phyloP scores from a whole-genome alignment of 108 stramenopile species.

The Cyclostephanos tholiformis region DNA sequence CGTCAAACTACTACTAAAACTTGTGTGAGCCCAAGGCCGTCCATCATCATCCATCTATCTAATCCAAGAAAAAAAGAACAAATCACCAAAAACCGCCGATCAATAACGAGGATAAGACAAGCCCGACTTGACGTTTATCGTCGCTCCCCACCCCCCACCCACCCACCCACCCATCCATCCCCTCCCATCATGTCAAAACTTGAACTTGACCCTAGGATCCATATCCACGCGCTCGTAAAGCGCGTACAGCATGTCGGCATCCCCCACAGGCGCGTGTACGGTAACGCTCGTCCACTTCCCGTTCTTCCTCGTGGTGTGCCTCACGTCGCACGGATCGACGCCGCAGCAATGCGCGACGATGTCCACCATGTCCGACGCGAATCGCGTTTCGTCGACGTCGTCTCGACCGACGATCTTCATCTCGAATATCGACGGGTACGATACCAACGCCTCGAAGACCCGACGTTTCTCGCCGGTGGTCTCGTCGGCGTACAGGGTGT shows the following conservation, averaged over 20 bases:
- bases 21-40: too few relatives aligned
- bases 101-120: too few relatives aligned
- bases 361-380: constrained; percentile 75
- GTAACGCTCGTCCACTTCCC: constrained; percentile 90
- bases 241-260: constrained; percentile 84
- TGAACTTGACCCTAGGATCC: constrained; percentile 90
- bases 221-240: constrained; percentile 80
- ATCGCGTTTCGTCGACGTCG: constrained; percentile 65
- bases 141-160: too few relatives aligned
- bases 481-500: constrained; percentile 87
- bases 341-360: constrained; percentile 79
- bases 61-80: too few relatives aligned
- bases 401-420: constrained; percentile 86
- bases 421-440: constrained; percentile 86
- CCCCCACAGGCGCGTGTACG: constrained; percentile 78
- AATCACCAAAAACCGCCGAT: too few relatives aligned
- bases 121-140: too few relatives aligned
- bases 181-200: too few relatives aligned
- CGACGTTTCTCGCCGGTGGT: constrained; percentile 85
- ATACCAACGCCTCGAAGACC: constrained; percentile 88
- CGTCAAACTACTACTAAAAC: too few relatives aligned
- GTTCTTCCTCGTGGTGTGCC: constrained; percentile 57
- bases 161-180: too few relatives aligned
- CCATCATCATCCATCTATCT: too few relatives aligned
- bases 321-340: constrained; percentile 48